phyloP scores from a whole-genome alignment of 306 rosid species.

The Lablab purpureus region DNA sequence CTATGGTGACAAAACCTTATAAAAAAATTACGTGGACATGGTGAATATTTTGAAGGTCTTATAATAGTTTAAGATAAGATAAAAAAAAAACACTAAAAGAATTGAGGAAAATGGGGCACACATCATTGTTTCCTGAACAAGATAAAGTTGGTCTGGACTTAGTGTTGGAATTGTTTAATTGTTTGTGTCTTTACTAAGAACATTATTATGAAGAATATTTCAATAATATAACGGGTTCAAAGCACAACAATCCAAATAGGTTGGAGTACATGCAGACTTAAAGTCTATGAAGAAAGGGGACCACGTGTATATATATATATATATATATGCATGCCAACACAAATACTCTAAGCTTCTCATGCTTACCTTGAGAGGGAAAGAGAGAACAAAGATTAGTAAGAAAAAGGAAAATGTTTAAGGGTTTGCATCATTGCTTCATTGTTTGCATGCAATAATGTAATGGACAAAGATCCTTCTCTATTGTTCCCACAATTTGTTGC shows the following conservation, averaged over 20 bases:
- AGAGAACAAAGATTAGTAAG: neutral
- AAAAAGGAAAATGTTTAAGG: neutral
- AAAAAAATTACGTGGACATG: neutral
- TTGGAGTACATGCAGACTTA: slow-evolving; percentile 15
- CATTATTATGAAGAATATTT: slow-evolving; percentile 37
- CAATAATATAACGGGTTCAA: slow-evolving; percentile 35
- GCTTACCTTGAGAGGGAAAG: neutral
- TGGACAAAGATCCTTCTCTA: slow-evolving; percentile 17
- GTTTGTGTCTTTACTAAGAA: slow-evolving; percentile 33
- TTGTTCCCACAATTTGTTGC: neutral
- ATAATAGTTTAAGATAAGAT: neutral
- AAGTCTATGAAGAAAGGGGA: slow-evolving; percentile 25
- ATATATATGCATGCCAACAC: neutral
- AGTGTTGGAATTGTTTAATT: slow-evolving; percentile 39
- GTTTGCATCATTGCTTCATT: slow-evolving; percentile 26
- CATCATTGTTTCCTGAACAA: neutral
- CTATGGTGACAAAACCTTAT: neutral
- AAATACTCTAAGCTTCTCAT: neutral
- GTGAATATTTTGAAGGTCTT: neutral
- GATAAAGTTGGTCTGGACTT: slow-evolving; percentile 7
- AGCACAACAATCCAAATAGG: slow-evolving; percentile 42
- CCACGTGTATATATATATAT: neutral
- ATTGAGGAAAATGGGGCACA: neutral
- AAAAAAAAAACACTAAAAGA: neutral
- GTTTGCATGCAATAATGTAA: neutral